Evolutionary conservation across 2,329 filamentous ascomycete genomes (phyloP).

Genomic region (Capronia epimyces): DNA sequence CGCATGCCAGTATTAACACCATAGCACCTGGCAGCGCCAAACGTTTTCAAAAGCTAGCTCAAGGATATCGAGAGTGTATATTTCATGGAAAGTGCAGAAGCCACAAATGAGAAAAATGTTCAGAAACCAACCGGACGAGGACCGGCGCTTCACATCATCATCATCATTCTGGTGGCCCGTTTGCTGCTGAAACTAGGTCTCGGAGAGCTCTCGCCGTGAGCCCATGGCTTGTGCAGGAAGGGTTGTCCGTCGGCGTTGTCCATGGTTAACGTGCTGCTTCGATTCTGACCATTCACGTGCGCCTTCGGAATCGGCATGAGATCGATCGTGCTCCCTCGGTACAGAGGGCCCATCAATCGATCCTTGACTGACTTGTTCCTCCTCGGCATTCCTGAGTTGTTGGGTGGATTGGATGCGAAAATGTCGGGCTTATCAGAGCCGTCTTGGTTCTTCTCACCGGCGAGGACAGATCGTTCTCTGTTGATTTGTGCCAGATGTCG

Average conservation of each 20-base stretch:
- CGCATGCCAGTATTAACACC: no score
- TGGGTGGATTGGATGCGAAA: conserved; percentile 17
- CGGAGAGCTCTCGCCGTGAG: conserved; percentile 23
- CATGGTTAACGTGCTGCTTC: conserved; percentile 23
- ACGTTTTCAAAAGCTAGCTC: no score
- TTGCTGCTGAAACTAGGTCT: conserved; percentile 29
- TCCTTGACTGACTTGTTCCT: conserved; percentile 29
- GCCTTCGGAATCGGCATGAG: conserved; percentile 24
- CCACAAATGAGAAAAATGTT: no score
- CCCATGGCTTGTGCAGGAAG: conserved; percentile 26
- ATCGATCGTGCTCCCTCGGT: conserved; percentile 28
- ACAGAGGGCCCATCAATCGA: conserved; percentile 28
- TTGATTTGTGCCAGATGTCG: conserved; percentile 24
- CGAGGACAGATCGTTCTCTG: conserved; percentile 25
- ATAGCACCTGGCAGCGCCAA: no score
- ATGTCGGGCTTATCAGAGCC: conserved; percentile 27
- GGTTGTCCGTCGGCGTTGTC: conserved; percentile 16
- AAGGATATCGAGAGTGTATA: no score
- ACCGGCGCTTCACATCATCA: conserved; percentile 30
- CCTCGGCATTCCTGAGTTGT: conserved; percentile 16
- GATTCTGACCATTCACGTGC: conserved; percentile 15
- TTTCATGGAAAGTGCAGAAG: no score
- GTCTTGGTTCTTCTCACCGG: conserved; percentile 28
- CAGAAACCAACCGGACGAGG: no score
- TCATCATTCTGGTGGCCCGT: conserved; percentile 30